Evolutionary conservation across 1,284 basidiomycete species (phyloP).

Genomic region (Malassezia yamatoensis): DNA sequence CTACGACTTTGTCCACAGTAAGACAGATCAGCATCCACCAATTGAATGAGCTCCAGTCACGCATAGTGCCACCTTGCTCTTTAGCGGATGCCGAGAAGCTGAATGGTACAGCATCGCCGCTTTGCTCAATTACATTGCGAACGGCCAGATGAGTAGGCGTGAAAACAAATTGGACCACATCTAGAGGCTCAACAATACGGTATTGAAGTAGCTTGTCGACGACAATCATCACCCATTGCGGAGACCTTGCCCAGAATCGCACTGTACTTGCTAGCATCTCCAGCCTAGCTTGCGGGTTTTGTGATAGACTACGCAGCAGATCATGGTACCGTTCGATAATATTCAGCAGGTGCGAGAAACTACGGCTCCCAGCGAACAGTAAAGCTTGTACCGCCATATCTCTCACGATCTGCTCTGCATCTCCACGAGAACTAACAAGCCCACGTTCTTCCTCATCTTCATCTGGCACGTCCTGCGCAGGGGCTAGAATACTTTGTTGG

Average conservation of each 20-base stretch:
- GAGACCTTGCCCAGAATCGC: constrained; percentile 62
- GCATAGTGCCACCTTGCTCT: constrained; percentile 8
- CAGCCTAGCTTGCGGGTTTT: constrained; percentile 51
- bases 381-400: constrained; percentile 80
- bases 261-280: constrained; percentile 61
- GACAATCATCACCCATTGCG: constrained; percentile 55
- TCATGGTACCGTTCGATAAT: constrained; percentile 90
- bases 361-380: constrained; percentile 79
- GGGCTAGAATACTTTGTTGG: constrained; percentile 23
- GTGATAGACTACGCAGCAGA: constrained; percentile 64
- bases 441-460: constrained; percentile 45
- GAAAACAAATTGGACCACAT: constrained; percentile 81
- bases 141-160: constrained; percentile 27
- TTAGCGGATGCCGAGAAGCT: constrained; percentile 12
- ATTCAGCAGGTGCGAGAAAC: constrained; percentile 95
- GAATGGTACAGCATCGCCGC: constrained; percentile 12
- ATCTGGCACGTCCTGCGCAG: constrained; percentile 56
- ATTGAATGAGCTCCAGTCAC: constrained; percentile 39
- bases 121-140: constrained; percentile 1
- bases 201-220: constrained; percentile 98
- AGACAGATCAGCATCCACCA: constrained; percentile 35
- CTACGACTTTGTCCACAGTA: constrained; percentile 45
- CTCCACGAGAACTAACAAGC: constrained; percentile 44
- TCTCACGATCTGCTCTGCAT: constrained; percentile 60
- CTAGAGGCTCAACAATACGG: constrained; percentile 85